Evolutionary conservation across 1,284 basidiomycete species (phyloP).

Genomic region (Cutaneotrichosporon cyanovorans): DNA sequence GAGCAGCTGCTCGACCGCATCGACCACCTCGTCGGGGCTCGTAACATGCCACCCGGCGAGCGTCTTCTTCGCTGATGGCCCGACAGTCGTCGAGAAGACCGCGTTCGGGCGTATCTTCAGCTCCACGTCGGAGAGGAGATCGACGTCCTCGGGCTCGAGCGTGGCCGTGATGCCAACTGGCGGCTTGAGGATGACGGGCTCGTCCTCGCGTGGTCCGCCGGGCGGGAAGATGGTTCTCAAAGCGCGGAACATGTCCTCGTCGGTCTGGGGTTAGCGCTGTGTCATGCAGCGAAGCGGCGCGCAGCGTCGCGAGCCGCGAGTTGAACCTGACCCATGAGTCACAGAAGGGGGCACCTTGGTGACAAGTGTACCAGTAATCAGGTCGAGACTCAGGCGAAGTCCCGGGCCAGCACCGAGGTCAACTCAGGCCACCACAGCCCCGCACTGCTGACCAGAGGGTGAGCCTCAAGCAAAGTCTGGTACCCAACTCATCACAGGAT

Average conservation of each 20-base stretch:
- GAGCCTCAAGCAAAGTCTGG: no score
- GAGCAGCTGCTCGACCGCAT: constrained; percentile 35
- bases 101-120: constrained; percentile 59
- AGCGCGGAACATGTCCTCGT: constrained; percentile 94
- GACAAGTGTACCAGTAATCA: no score
- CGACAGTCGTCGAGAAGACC: constrained; percentile 83
- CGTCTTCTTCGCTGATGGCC: constrained; percentile 76
- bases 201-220: constrained; percentile 46
- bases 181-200: constrained; percentile 56
- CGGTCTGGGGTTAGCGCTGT: constrained; percentile 53
- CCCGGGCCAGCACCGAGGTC: no score
- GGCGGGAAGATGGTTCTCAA: constrained; percentile 52
- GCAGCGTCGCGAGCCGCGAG: no score
- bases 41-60: constrained; percentile 84
- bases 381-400: no score
- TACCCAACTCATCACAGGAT: no score
- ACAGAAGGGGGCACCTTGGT: no score
- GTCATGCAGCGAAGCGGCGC: background rate
- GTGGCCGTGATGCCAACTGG: constrained; percentile 62
- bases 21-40: constrained; percentile 45
- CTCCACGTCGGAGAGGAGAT: constrained; percentile 51
- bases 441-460: no score
- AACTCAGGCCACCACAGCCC: no score
- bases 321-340: no score
- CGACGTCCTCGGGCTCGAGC: constrained; percentile 45